Evolutionary conservation across 2,329 filamentous ascomycete species (phyloP).

Genomic region (Xylaria sp.): DNA sequence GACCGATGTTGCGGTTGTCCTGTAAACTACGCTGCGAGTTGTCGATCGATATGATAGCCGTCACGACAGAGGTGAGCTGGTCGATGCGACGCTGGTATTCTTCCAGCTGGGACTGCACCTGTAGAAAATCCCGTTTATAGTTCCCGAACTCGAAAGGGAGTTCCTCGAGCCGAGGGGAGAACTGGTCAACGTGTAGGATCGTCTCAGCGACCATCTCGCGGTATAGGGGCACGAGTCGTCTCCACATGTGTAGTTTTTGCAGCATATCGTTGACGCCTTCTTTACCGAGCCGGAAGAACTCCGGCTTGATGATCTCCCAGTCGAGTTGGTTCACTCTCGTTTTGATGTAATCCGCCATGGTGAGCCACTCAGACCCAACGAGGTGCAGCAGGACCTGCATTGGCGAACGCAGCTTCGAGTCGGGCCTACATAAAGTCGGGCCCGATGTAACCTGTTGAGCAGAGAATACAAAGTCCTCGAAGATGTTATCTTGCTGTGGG

Average conservation of each 20-base stretch:
- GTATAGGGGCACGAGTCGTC: conserved; percentile 26
- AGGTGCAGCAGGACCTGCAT: conserved; percentile 26
- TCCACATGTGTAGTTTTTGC: conserved; percentile 26
- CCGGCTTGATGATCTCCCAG: conserved; percentile 26
- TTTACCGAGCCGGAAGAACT: conserved; percentile 20
- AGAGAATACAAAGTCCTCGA: conserved; percentile 28
- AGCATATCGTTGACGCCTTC: conserved; percentile 22
- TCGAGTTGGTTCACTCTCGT: conserved; percentile 27
- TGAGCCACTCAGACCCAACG: conserved; percentile 27
- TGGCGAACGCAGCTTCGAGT: conserved; percentile 15
- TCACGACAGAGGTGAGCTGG: conserved; percentile 31
- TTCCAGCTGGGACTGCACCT: conserved; percentile 26
- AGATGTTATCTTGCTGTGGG: conserved; percentile 15
- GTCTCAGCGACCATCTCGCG: conserved; percentile 28
- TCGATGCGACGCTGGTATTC: conserved; percentile 33
- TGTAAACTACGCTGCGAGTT: conserved; percentile 28
- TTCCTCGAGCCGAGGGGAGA: conserved; percentile 5
- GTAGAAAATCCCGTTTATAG: conserved; percentile 26
- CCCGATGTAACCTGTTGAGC: conserved; percentile 12
- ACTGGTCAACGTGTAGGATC: conserved; percentile 13
- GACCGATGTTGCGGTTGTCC: conserved; percentile 31
- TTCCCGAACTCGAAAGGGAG: conserved; percentile 2
- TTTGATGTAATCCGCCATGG: conserved; percentile 28
- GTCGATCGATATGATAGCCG: conserved; percentile 30
- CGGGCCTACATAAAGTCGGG: too few relatives aligned